Base-by-base conservation (phyloP, 2,329 filamentous ascomycete genomes). In the Curvularia eragrostidis region DNA sequence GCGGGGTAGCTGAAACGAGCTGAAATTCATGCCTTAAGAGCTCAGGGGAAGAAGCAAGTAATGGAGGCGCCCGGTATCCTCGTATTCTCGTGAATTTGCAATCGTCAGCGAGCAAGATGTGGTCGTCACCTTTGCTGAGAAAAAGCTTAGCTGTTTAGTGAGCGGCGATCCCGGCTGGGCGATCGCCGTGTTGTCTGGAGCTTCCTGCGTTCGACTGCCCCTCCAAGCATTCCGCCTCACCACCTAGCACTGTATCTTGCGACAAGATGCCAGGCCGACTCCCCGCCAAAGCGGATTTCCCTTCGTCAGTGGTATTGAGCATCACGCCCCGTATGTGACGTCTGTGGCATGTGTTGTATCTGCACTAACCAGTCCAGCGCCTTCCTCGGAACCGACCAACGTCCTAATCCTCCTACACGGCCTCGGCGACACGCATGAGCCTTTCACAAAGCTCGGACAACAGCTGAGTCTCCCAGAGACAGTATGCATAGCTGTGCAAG, bases 331-430 rank as follows among this genome's bases (percentile, higher is more conserved):
- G 81, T 83, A 78, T 73, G 81, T 57, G 28, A 18, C n/a, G 13
- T 32, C 36, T 6, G 23, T 24, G 48, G 30, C 23, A 15, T 30
- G 34, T 21, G 30, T 7, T 26, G n/a, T 12, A 10, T 39, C 3
- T 21, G 21, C 6, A 50, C 69, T 75, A 49, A 75, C 65, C 2
- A 28, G 15, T 13, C 7, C 61, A 71, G 68, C 76, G 70, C 79
- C 81, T 13, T 69, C 62, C 30, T 71, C 73, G 24, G 85, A 89
- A 59, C 86, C 89, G 9, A 90, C 87, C 42, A 89, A 93, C 67
- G 83, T 96, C 65, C 86, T 96, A 61, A 79, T 96, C 71, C 85
- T 96, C 50, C 86, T 96, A 56, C 93, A 96, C 76, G 92, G 92
- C 63, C 85, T 96, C 12, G 93, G 93, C 61, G 93, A 96, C 78